Base-by-base conservation (phyloP, 208 protist genomes). In the Trypanosoma brucei region DNA sequence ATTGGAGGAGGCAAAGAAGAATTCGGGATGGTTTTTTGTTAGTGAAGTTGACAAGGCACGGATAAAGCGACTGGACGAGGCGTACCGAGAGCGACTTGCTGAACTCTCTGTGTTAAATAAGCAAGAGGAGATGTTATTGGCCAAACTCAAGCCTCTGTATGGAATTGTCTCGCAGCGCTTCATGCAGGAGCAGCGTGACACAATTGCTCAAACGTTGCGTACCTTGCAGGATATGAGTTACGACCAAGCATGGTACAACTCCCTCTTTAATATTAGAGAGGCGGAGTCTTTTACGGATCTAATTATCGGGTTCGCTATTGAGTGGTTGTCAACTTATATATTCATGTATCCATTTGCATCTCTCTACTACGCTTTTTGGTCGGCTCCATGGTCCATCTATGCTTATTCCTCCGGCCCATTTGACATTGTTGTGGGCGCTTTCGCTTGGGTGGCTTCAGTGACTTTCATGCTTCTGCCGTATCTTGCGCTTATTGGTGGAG, bases 111-210 rank as follows among this genome's bases (percentile, higher is more conserved):
- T 63, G n/a, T 55, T 94, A 2, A 64, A 82, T 52, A 49, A 72
- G 55, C 62, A 85, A 69, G 87, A 94, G 65, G 62, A 75, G 1
- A 78, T 79, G 58, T 83, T 96, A 72, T 44, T 94, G 46, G 68
- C 70, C 2, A 87, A 89, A 61, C 61, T 96, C 58, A 94, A 94
- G 68, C 91, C 86, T 3, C 79, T 96, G 5, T 92, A 96, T 59
- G 91, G 91, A 34, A 73, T 94, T 39, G 58, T 91, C 1, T 93
- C 85, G 7, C 60, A 72, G 0, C 81, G 86, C 38, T 94, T 96
- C 65, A 77, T 68, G 3, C 69, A 88, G 55, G 91, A 96, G 62
- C 86, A 94, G 79, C 72, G 78, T 35, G 44, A 76, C 13, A 65
- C 70, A 45, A 93, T 96, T 50, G 57, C 72, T 0, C 39, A 65